Percentiles rank a stretch among this genome's conserved stretches.
Conservation (phyloP, 1,284 basidiomycete genomes). For the Lentinus polychrous region DNA sequence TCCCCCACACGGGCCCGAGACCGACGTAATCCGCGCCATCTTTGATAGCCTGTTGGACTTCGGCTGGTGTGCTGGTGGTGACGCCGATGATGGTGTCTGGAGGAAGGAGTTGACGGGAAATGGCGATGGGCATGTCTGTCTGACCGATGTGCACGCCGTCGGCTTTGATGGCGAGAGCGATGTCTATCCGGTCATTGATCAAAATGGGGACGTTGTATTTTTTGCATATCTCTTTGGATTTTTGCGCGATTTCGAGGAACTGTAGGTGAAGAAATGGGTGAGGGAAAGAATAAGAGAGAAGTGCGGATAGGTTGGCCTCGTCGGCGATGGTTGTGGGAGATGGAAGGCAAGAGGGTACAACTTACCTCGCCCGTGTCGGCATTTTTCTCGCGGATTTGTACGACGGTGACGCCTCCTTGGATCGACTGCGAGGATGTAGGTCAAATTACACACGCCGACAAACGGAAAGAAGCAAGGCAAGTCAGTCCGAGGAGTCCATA, state of each 20-base stretch:
- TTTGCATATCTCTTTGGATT: conserved; percentile 72
- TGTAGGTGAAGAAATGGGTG: conserved; percentile 23
- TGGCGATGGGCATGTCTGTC: conserved; percentile 73
- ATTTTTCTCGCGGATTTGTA: conserved; percentile 86
- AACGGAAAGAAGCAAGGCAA: conserved; percentile 6
- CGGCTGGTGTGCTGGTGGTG: conserved; percentile 66
- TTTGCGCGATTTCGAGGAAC: conserved; percentile 75
- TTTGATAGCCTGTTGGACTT: conserved; percentile 51
- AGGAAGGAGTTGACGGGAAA: conserved; percentile 71
- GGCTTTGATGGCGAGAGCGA: conserved; percentile 72
- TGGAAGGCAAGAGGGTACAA: conserved; percentile 9
- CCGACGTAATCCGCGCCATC: conserved; percentile 81
- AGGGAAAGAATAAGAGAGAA: background rate
- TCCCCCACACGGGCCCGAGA: conserved; percentile 76
- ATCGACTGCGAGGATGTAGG: conserved; percentile 45
- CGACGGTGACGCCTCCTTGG: conserved; percentile 81
- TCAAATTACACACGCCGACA: background rate
- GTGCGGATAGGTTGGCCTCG: background rate
- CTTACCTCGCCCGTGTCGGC: conserved; percentile 71
- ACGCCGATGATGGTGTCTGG: conserved; percentile 73
- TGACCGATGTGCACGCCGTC: conserved; percentile 91
- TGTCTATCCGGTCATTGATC: conserved; percentile 90
- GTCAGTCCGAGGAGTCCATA: background rate
- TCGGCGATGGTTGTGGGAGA: background rate
- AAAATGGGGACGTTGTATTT: conserved; percentile 81